phyloP scores from a whole-genome alignment of 352 stramenopile genomes.

The Phytophthora sp. region DNA sequence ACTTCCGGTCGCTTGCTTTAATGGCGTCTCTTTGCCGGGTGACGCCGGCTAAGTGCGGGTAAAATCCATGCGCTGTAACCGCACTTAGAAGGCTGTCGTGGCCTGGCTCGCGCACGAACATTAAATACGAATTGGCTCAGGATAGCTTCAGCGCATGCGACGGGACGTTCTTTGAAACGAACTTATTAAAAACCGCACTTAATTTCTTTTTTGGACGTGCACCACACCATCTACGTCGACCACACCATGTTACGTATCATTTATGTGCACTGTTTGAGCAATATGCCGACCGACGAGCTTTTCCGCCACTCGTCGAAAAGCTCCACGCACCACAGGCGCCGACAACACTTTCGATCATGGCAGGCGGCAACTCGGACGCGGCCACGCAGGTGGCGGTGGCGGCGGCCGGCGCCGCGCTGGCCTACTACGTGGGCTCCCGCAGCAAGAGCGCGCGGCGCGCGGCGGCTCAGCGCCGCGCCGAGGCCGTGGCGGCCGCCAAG shows the following conservation, averaged over 20 bases:
- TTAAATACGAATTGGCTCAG: no score
- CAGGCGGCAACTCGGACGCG: conserved; percentile 23
- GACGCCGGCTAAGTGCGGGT: no score
- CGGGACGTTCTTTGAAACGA: no score
- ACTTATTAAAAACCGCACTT: no score
- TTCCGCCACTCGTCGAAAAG: background rate
- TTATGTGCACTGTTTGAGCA: conserved; percentile 24
- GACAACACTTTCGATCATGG: no score
- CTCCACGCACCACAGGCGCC: background rate
- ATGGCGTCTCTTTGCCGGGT: no score
- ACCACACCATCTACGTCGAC: no score
- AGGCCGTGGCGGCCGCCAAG: conserved; percentile 27
- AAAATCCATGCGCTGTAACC: no score
- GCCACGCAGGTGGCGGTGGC: conserved; percentile 66
- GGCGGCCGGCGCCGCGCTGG: conserved; percentile 55
- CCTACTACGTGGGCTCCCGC: conserved; percentile 68
- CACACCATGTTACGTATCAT: conserved; percentile 1
- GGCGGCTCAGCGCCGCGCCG: conserved; percentile 19
- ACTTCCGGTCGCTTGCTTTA: conserved; percentile 10
- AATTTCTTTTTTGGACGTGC: no score
- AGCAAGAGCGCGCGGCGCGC: conserved; percentile 44
- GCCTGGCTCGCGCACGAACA: no score
- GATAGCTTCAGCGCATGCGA: no score
- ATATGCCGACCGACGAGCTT: conserved; percentile 10
- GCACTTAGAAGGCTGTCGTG: no score